These are phyloP conservation scores for Cladosporium cucumerinum DNA, from an alignment of 2,329 filamentous ascomycete genomes.

Conservation along the genomic window DNA sequence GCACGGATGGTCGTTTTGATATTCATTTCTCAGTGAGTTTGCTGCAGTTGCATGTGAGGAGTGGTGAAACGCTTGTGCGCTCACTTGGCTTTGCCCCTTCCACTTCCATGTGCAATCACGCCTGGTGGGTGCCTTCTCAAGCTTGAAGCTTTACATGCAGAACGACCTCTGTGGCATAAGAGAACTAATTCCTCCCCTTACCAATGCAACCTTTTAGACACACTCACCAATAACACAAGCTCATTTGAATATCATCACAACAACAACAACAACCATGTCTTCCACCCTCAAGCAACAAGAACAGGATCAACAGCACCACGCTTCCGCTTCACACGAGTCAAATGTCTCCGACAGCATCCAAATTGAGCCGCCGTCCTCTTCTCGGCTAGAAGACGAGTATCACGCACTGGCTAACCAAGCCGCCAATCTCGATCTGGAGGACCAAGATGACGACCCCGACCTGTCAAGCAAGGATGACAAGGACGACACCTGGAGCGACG, in stretches of 20 bases:
- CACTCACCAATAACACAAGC: neutral
- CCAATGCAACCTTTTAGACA: neutral
- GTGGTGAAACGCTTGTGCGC: neutral
- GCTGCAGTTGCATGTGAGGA: neutral
- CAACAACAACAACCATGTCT: neutral
- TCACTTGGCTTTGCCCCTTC: neutral
- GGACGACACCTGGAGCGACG: neutral
- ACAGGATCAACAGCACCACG: neutral
- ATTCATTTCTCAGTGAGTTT: neutral
- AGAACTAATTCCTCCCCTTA: neutral
- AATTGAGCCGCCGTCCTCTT: neutral
- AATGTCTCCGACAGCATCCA: neutral
- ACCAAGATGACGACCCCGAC: neutral
- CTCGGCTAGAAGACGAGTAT: neutral
- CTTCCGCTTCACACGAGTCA: neutral
- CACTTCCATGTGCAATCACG: neutral
- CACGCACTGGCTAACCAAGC: neutral
- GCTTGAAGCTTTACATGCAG: neutral
- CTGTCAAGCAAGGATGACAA: neutral
- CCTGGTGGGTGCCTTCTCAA: neutral
- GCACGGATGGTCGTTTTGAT: neutral
- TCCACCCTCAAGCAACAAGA: neutral
- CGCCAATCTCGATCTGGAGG: neutral
- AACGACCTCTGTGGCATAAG: neutral
- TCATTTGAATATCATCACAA: neutral